These are phyloP conservation scores for Salix exigua DNA, from an alignment of 345 rosid species.

Conservation along the genomic window DNA sequence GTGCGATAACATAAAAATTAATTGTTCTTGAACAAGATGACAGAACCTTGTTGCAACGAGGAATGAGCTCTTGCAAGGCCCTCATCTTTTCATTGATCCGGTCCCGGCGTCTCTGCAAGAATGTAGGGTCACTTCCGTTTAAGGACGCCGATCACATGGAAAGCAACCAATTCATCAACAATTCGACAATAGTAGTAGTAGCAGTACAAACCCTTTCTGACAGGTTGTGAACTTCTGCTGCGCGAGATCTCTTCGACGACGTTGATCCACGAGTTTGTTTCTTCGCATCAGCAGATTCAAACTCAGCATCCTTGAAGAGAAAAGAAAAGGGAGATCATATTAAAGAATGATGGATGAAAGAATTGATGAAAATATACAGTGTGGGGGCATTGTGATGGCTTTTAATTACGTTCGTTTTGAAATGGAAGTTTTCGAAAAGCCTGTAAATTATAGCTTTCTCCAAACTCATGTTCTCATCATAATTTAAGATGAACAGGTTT, in stretches of 20 bases:
- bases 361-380: neutral
- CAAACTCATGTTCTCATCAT: too few relatives aligned
- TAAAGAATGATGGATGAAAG: neutral
- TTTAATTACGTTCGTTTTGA: too few relatives aligned
- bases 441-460: too few relatives aligned
- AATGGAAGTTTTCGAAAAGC: too few relatives aligned
- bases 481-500: too few relatives aligned
- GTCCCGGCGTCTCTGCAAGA: conserved; percentile 71
- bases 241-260: conserved; percentile 68
- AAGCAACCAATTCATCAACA: neutral
- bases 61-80: conserved; percentile 84
- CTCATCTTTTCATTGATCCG: conserved; percentile 88
- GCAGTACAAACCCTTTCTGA: conserved; percentile 76
- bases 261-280: conserved; percentile 56
- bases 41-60: conserved; percentile 79
- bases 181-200: neutral
- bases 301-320: conserved; percentile 48
- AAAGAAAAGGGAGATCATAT: neutral
- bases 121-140: neutral
- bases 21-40: neutral
- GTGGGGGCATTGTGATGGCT: too few relatives aligned
- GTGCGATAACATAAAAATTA: neutral
- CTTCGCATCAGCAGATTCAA: conserved; percentile 50
- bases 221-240: conserved; percentile 93
- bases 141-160: neutral